These are phyloP conservation scores for Fusarium oxysporum DNA, from an alignment of 2,329 filamentous ascomycete species.

Conservation along the genomic window DNA sequence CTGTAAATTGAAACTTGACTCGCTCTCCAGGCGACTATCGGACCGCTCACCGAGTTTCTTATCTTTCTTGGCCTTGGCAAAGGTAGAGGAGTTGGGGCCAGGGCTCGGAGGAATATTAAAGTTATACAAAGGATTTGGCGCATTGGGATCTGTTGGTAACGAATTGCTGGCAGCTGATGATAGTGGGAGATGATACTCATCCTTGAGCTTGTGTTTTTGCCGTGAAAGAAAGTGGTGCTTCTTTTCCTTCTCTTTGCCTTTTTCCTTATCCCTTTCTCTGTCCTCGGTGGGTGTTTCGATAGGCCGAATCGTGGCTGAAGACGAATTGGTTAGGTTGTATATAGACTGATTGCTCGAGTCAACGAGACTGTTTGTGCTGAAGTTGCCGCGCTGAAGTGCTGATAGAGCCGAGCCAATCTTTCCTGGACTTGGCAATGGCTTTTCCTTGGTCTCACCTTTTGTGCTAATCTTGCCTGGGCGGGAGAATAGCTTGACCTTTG, in stretches of 20 bases:
- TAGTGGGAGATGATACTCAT: conserved; percentile 77
- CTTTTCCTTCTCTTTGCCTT: conserved; percentile 76
- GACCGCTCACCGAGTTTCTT: conserved; percentile 81
- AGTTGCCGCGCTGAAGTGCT: conserved; percentile 73
- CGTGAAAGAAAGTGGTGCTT: conserved; percentile 84
- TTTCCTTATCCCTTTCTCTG: conserved; percentile 56
- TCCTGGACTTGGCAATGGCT: conserved; percentile 77
- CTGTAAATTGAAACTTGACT: conserved; percentile 56
- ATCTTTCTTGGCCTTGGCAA: conserved; percentile 87
- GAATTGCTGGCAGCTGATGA: conserved; percentile 84
- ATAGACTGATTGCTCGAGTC: conserved; percentile 72
- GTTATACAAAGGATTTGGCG: conserved; percentile 81
- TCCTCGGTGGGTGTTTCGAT: conserved; percentile 62
- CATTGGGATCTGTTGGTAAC: conserved; percentile 77
- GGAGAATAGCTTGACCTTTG: conserved; percentile 85
- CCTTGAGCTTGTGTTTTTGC: conserved; percentile 82
- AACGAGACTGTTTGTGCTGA: conserved; percentile 76
- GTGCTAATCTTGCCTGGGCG: conserved; percentile 80
- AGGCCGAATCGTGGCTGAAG: conserved; percentile 80
- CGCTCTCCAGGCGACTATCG: conserved; percentile 63
- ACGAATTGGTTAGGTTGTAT: conserved; percentile 81
- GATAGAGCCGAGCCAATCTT: conserved; percentile 76
- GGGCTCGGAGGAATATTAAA: conserved; percentile 81
- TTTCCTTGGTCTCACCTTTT: conserved; percentile 74
- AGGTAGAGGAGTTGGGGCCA: conserved; percentile 71